Base-by-base conservation (phyloP, 805 yeast species). In the Saccharomycopsis babjevae region DNA sequence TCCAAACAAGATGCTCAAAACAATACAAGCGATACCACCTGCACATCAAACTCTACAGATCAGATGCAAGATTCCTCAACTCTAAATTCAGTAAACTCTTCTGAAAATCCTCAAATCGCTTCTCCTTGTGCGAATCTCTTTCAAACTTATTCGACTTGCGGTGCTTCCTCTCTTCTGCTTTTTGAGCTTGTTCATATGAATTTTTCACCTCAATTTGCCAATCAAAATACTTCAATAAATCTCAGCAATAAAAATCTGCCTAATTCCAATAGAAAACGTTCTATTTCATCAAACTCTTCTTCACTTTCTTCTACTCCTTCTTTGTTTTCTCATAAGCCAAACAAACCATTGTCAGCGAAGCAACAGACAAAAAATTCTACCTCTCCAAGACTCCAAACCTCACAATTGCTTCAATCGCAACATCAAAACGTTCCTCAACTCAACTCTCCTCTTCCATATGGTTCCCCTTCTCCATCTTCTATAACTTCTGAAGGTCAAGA, bases 231-330 rank as follows among this genome's bases (percentile, higher is more conserved):
- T 6, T 3, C 2, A 5, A 20, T 11, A 10, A 20, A 4, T 46
- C 5, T 16, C 25, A 20, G 16, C 5, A 15, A 10, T 20, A 4
- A 25, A 20, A 46, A 20, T 15, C 15, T 13, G 5, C 13, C 39
- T 11, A 32, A 28, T 32, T 36, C 25, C 28, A 18, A 22, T 7
- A 56, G 52, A 40, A 39, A 42, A 15, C 32, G 25, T 20, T 56
- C 58, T 13, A 25, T 40, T 25, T 56, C 58, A 2, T 56, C 58
- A 39, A 28, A 22, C 10, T 56, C 36, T 15, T 32, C 57, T 34
- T 54, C 57, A 34, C 25, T 57, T 2, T 28, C 59, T 1, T 54
- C 58, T 20, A 39, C 55, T n/a, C 59, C 59, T 36, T 46, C 57
- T 30, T 34, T 59, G 6, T 61, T 59, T 22, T 57, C 60, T 8